Percentiles rank a stretch among this genome's conserved stretches.
Evolutionary conservation across 139 green algal genomes (phyloP).

Genomic region (Astrephomene gubernaculifera): DNA sequence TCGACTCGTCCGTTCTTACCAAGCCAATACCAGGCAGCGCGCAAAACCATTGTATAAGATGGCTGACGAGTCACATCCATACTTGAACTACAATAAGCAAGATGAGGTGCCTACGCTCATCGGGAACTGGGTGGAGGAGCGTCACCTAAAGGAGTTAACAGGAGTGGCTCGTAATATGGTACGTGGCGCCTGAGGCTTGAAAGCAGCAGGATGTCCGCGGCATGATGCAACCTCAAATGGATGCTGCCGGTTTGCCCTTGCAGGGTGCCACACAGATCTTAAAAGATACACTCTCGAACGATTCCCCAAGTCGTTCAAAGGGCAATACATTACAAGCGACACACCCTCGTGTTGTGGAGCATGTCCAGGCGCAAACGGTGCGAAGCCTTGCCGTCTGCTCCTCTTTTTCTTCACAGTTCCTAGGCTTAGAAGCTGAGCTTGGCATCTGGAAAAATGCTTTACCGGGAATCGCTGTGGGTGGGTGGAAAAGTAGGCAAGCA

Average conservation of each 20-base stretch:
- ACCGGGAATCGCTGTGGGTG: neutral
- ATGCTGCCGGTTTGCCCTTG: neutral
- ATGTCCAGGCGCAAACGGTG: constrained; percentile 25
- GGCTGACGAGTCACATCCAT: constrained; percentile 23
- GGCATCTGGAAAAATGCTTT: neutral
- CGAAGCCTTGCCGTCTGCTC: no score
- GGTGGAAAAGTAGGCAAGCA: no score
- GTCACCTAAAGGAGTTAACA: neutral
- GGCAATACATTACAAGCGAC: constrained; percentile 17
- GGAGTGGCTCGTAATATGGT: neutral
- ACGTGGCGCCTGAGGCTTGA: neutral
- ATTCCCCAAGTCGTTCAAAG: neutral
- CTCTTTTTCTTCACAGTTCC: no score
- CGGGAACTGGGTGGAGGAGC: constrained; percentile 37
- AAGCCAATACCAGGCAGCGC: no score
- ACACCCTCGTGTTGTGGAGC: constrained; percentile 27
- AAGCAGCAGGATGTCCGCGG: neutral
- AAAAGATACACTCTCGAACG: neutral
- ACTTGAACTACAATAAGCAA: constrained; percentile 25
- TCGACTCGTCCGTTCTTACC: neutral
- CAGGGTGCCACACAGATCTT: constrained; percentile 1
- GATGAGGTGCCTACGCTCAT: constrained; percentile 26
- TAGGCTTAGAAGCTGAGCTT: neutral
- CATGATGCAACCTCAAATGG: neutral
- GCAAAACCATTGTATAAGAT: neutral